phyloP scores from a whole-genome alignment of 139 green algal genomes.

The Prasinococcaceae sp. region DNA sequence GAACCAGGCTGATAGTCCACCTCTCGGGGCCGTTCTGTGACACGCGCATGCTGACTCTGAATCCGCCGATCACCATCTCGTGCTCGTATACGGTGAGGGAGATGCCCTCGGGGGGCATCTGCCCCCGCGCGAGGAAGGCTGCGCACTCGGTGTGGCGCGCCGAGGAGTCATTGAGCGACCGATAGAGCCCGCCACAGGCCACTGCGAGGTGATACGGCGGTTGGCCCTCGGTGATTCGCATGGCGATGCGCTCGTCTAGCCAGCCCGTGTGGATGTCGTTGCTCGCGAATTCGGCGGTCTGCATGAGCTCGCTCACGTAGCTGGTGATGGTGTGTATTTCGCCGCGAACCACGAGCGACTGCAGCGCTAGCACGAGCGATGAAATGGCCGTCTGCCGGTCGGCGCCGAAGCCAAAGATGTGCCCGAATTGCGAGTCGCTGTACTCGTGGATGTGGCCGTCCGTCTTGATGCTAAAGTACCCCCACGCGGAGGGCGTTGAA shows the following conservation, averaged over 20 bases:
- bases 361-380: slow-evolving; percentile 83
- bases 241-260: slow-evolving; percentile 85
- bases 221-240: slow-evolving; percentile 29
- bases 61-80: too few species aligned
- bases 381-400: slow-evolving; percentile 64
- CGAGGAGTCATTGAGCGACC: background rate
- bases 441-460: slow-evolving; percentile 88
- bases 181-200: slow-evolving; percentile 42
- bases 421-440: slow-evolving; percentile 91
- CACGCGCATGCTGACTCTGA: too few species aligned
- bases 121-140: slow-evolving; percentile 77
- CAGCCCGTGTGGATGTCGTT: slow-evolving; percentile 73
- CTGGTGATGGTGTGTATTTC: slow-evolving; percentile 89
- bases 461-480: slow-evolving; percentile 80
- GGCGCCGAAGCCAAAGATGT: slow-evolving; percentile 84
- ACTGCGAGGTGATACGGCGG: slow-evolving; percentile 82
- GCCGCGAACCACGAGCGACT: slow-evolving; percentile 79
- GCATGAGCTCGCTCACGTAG: slow-evolving; percentile 46
- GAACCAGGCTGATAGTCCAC: too few species aligned
- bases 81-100: too few species aligned
- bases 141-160: slow-evolving; percentile 67
- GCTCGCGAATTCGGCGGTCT: slow-evolving; percentile 35
- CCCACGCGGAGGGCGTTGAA: slow-evolving; percentile 72
- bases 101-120: slow-evolving; percentile 77
- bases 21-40: slow-evolving; percentile 21